A percentile compares a stretch with the other conserved stretches of the same genome.
phyloP scores from a whole-genome alignment of 129 eudicot genomes.

The Escallonia herrerae region DNA sequence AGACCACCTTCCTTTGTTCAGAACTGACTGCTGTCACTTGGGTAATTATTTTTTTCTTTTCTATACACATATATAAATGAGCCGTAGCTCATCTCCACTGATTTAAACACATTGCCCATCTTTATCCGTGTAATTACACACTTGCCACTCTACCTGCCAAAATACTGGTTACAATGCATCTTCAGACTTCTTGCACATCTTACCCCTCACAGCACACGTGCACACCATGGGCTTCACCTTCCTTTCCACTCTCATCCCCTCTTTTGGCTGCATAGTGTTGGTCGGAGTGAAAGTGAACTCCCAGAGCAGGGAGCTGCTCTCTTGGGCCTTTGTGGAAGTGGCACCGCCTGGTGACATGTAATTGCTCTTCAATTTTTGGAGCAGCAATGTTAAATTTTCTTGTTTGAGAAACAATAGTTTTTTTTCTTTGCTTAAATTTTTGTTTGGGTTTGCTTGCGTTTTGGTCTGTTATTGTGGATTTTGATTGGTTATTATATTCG shows the following conservation, averaged over 20 bases:
- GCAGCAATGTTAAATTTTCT: background rate
- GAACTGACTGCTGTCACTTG: background rate
- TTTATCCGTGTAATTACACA: too few relatives aligned
- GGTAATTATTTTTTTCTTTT: too few relatives aligned
- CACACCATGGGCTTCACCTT: too few relatives aligned
- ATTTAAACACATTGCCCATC: too few relatives aligned
- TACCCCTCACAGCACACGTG: too few relatives aligned
- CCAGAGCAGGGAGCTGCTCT: constrained; percentile 67
- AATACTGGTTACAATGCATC: too few relatives aligned
- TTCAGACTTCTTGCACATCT: too few relatives aligned
- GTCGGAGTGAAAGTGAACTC: constrained; percentile 84
- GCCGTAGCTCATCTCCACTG: too few relatives aligned
- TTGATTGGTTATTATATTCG: background rate
- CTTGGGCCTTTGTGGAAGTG: constrained; percentile 91
- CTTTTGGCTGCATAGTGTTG: constrained; percentile 46
- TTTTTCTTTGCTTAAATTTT: background rate
- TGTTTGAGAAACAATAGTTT: background rate
- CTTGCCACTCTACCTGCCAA: too few relatives aligned
- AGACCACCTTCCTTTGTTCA: background rate
- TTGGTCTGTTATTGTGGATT: background rate
- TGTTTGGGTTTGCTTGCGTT: background rate
- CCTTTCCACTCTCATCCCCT: too few relatives aligned
- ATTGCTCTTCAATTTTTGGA: constrained; percentile 11
- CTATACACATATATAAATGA: too few relatives aligned
- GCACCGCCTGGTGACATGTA: constrained; percentile 84